Evolutionary conservation across 2,329 filamentous ascomycete genomes (phyloP).

Genomic region (Aspergillus proliferans): DNA sequence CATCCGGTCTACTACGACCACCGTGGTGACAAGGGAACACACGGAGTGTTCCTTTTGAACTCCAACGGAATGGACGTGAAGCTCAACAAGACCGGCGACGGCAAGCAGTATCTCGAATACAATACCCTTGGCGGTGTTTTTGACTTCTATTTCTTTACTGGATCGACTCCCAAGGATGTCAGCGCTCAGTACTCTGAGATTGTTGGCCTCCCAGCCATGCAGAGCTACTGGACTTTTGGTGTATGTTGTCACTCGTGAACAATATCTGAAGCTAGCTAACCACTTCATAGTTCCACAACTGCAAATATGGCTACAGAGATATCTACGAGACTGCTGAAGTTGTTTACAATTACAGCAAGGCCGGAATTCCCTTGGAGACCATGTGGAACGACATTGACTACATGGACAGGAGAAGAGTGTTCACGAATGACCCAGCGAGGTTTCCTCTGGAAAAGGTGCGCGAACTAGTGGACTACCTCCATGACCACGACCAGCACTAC

Average conservation of each 20-base stretch:
- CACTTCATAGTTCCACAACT: constrained; percentile 47
- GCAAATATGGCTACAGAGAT: constrained; percentile 57
- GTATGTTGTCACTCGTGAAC: constrained; percentile 22
- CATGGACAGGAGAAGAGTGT: constrained; percentile 33
- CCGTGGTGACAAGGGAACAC: constrained; percentile 51
- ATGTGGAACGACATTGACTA: constrained; percentile 44
- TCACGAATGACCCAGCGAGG: constrained; percentile 34
- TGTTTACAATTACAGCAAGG: constrained; percentile 38
- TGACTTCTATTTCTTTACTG: constrained; percentile 63
- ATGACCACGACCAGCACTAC: constrained; percentile 62
- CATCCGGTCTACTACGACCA: constrained; percentile 74
- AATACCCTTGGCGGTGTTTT: constrained; percentile 71
- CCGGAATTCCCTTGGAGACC: constrained; percentile 39
- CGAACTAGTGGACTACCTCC: constrained; percentile 60
- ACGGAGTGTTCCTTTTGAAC: constrained; percentile 64
- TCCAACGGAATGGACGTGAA: constrained; percentile 73
- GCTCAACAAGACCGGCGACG: constrained; percentile 56
- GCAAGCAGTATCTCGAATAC: constrained; percentile 69
- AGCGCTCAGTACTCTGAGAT: constrained; percentile 55
- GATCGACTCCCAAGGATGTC: constrained; percentile 53
- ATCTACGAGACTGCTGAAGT: constrained; percentile 39
- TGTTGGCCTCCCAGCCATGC: constrained; percentile 53
- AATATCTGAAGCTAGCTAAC: neutral
- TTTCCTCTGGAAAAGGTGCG: constrained; percentile 48
- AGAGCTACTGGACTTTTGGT: constrained; percentile 60